Evolutionary conservation across 257 asterid genomes (phyloP), one percentile per base, ranked within the genome.

Genomic region (Nicotiana tomentosiformis): DNA sequence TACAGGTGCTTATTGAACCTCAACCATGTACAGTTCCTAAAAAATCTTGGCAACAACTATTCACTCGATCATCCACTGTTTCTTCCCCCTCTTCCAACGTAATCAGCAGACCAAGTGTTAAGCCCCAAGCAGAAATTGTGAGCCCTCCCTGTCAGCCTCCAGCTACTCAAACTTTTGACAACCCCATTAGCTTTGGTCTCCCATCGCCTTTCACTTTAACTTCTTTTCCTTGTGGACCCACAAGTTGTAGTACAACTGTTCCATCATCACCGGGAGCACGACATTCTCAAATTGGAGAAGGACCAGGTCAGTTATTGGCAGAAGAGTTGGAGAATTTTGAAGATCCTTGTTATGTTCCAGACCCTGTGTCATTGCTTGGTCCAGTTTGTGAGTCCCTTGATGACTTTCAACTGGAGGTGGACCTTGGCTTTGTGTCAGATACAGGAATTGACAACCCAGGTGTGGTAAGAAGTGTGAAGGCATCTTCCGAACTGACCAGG

Each of bases 301-400:
- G 91, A 61, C 84, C 91, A 4, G 89, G 83, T 79, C 92, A 90
- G 72, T 85, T 91, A 85, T 87, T 91, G 56, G 95, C 97, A 5
- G 97, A 93, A 90, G 99, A 94, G 74, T 90, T 90, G 0, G 98
- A 96, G 90, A 91, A 87, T 81, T 96, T 90, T 83, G 98, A 90
- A 89, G 99, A 96, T 80, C 99, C 98, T 78, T 91, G 97, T 86
- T 94, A 94, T 88, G 97, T 90, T 85, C 98, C 99, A 8, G 98
- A 96, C 76, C 98, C 98, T 0, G 90, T 88, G 81, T 87, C 98
- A 82, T 90, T 96, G 89, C 98, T 96, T 83, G 98, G 99, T 43
- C 99, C 99, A 16, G 98, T 96, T 82, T 96, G 97, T 39, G 98
- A 96, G 86, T 96, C 99, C 33, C 97, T 96, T 2, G 97, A 96